phyloP scores from a whole-genome alignment of 257 asterid species.

The Ligustrum vulgare region DNA sequence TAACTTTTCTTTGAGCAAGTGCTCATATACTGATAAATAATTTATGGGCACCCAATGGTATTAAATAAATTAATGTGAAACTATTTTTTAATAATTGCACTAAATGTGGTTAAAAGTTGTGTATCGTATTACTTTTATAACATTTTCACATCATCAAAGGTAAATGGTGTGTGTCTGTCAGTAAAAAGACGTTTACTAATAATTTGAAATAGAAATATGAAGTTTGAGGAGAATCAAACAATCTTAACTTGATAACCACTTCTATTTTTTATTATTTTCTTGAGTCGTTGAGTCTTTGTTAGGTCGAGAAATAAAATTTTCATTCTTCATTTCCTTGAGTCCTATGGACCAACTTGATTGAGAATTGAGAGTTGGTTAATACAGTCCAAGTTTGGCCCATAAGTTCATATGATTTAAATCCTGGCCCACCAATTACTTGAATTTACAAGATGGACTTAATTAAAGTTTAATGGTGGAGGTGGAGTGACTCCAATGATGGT shows the following conservation, averaged over 20 bases:
- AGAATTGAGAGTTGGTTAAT: not conserved
- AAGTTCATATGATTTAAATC: too few relatives aligned
- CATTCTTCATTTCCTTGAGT: not conserved
- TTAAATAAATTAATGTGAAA: not conserved
- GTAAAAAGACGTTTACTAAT: not conserved
- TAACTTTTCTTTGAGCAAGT: not conserved
- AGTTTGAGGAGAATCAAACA: not conserved
- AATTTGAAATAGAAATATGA: not conserved
- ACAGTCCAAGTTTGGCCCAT: too few relatives aligned
- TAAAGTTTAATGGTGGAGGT: too few relatives aligned
- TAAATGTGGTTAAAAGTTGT: not conserved
- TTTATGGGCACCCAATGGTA: not conserved
- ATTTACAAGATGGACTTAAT: too few relatives aligned
- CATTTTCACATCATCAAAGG: not conserved
- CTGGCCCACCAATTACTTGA: too few relatives aligned
- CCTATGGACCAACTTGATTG: not conserved
- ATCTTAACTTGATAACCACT: not conserved
- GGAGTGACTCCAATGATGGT: too few relatives aligned
- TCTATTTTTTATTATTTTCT: not conserved
- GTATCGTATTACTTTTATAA: not conserved
- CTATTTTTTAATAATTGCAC: not conserved
- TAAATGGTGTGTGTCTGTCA: not conserved
- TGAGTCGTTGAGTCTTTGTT: not conserved
- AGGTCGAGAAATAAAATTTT: too few relatives aligned
- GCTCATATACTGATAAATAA: not conserved